Conservation (phyloP, 441 rosid species). For the Adansonia grandidieri region DNA sequence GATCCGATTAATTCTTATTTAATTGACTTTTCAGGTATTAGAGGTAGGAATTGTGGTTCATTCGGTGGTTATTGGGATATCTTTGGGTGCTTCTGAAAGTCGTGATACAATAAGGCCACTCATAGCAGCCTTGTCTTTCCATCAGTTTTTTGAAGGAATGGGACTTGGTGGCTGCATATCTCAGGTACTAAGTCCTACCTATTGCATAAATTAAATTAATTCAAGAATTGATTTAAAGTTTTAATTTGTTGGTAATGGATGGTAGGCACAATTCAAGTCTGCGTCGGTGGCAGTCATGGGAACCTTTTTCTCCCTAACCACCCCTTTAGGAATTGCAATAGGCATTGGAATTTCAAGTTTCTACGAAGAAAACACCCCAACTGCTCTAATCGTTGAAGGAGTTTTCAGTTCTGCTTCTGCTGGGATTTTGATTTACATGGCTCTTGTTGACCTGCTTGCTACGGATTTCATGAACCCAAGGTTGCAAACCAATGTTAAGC, state of each 20-base stretch:
- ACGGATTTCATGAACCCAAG: slow-evolving; percentile 54
- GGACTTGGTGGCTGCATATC: slow-evolving; percentile 67
- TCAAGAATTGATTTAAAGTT: background rate
- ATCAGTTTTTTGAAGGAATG: slow-evolving; percentile 64
- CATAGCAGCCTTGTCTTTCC: slow-evolving; percentile 55
- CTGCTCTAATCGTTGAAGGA: slow-evolving; percentile 51
- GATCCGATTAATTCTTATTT: background rate
- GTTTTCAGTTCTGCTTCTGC: slow-evolving; percentile 53
- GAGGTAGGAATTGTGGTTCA: slow-evolving; percentile 60
- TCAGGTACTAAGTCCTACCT: slow-evolving; percentile 30
- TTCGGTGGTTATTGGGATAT: slow-evolving; percentile 54
- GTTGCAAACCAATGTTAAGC: slow-evolving; percentile 45
- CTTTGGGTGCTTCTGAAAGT: slow-evolving; percentile 51
- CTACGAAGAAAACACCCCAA: slow-evolving; percentile 41
- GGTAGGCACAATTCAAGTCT: slow-evolving; percentile 48
- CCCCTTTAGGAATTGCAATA: slow-evolving; percentile 51
- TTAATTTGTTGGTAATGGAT: background rate
- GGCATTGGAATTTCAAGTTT: slow-evolving; percentile 52
- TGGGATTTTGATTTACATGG: slow-evolving; percentile 61
- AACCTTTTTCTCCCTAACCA: slow-evolving; percentile 54
- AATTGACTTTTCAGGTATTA: slow-evolving; percentile 38
- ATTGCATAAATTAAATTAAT: too few species aligned
- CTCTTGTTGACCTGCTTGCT: slow-evolving; percentile 61
- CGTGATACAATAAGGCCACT: slow-evolving; percentile 50
- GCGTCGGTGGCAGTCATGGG: slow-evolving; percentile 50